Evolutionary conservation across 164 flowering plant species (phyloP).

Genomic region (Stephania yunnanensis): DNA sequence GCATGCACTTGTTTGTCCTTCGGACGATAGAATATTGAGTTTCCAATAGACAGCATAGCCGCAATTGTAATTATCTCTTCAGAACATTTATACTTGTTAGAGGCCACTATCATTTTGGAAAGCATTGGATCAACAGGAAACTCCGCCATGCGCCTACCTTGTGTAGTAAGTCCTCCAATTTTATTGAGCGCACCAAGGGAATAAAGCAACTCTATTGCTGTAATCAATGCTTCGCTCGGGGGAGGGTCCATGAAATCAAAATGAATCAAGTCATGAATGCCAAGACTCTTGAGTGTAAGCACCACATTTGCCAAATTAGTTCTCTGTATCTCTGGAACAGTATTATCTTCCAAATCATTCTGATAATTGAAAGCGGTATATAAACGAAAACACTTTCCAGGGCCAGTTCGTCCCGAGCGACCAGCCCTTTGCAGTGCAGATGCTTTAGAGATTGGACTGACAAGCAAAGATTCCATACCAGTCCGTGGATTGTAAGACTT

Average conservation of each 20-base stretch:
- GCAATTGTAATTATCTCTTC: constrained; percentile 92
- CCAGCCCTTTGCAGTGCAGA: constrained; percentile 94
- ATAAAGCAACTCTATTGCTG: constrained; percentile 77
- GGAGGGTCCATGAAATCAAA: constrained; percentile 99
- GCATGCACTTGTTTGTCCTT: constrained; percentile 99
- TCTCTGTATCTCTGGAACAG: constrained; percentile 88
- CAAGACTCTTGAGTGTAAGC: constrained; percentile 82
- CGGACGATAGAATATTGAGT: constrained; percentile 92
- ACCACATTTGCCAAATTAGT: constrained; percentile 96
- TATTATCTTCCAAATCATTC: constrained; percentile 79
- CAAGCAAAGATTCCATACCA: constrained; percentile 84
- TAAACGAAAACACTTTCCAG: constrained; percentile 85
- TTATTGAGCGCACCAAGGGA: constrained; percentile 85
- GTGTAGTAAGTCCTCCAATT: constrained; percentile 80
- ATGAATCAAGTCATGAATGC: constrained; percentile 70
- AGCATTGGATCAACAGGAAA: constrained; percentile 97
- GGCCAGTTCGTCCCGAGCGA: constrained; percentile 92
- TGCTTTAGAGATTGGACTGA: constrained; percentile 90
- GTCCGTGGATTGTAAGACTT: constrained; percentile 89
- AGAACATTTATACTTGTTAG: constrained; percentile 79
- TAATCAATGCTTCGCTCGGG: constrained; percentile 79
- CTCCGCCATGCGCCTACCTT: constrained; percentile 93
- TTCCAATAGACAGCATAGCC: constrained; percentile 92
- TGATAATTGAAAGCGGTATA: constrained; percentile 71
- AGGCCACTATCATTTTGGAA: constrained; percentile 93